Conservation (phyloP, 2,329 filamentous ascomycete species). For the Verticillium nubilum region DNA sequence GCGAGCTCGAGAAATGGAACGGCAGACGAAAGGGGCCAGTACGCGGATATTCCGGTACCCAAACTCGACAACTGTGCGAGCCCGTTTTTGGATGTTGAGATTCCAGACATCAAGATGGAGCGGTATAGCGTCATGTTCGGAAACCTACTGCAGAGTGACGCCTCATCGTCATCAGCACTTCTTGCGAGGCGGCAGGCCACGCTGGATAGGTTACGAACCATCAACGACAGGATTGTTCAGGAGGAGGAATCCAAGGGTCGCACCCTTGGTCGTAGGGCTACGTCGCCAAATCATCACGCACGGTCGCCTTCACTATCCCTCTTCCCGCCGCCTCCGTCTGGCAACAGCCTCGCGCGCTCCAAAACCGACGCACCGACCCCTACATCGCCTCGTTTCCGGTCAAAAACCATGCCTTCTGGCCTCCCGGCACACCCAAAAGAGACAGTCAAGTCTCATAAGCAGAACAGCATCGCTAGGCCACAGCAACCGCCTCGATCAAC, state of each 20-base stretch:
- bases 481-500: not conserved
- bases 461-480: not conserved
- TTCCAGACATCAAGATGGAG: conserved; percentile 76
- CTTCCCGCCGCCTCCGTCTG: conserved; percentile 28
- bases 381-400: conserved; percentile 37
- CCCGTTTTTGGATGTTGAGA: conserved; percentile 65
- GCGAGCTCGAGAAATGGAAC: conserved; percentile 1
- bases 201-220: conserved; percentile 50
- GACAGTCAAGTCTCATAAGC: not conserved
- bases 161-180: conserved; percentile 29
- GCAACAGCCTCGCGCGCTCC: conserved; percentile 10
- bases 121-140: conserved; percentile 94
- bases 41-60: conserved; percentile 18
- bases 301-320: conserved; percentile 36
- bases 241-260: conserved; percentile 7
- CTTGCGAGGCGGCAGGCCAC: conserved; percentile 55
- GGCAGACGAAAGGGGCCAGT: conserved; percentile 9
- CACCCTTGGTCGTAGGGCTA: conserved; percentile 34
- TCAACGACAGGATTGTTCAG: conserved; percentile 32
- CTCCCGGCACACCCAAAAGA: not conserved
- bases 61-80: conserved; percentile 15
- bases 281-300: conserved; percentile 33
- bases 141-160: conserved; percentile 53
- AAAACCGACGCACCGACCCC: conserved; percentile 15
- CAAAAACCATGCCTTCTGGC: conserved; percentile 45